Base-by-base conservation (phyloP, 2,329 filamentous ascomycete genomes). In the Cadophora gregata region DNA sequence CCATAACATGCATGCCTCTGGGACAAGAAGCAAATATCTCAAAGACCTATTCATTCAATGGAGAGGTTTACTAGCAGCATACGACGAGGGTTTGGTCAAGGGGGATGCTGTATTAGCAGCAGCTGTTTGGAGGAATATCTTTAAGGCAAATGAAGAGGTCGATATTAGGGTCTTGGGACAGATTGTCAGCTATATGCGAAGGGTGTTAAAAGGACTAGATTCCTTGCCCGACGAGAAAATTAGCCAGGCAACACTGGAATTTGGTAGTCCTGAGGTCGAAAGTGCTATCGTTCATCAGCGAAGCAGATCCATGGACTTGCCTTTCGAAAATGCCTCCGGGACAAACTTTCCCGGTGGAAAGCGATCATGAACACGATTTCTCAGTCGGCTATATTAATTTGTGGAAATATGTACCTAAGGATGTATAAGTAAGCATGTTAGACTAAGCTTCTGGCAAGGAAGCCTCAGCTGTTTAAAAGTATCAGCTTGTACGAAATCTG, bases 31-130 rank as follows among this genome's bases (percentile, higher is more conserved):
- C 78, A 84, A 84, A 70, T 89, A 90, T 79, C 84, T 91, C 63
- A 97, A 97, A 79, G 95, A 98, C 78, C 85, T 97, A 67, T 98
- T 96, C 75, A 84, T 93, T 67, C 93, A 97, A 80, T 99, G 95
- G 93, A 89, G 96, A 64, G 96, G 94, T 33, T 83, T 94, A 63
- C 83, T 97, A 25, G 85, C 93, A 8, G 92, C 93, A 1, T 96
- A 94, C 77, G 93, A 96, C 77, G 92, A 96, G 81, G 93, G 91
- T 0, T 77, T 96, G 53, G 83, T 89, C 71, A 90, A 89, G 78
- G 90, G 91, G 10, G 93, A 96, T 77, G 89, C 91, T 16, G 86
- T 92, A 64, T 83, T 96, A 16, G 92, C 90, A 3, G 85, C 91
- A 50, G 96, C 96, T 9, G 83, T 99, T 58, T 99, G 96, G 96